Conservation (phyloP, 257 asterid species). For the Ilex asprella region DNA sequence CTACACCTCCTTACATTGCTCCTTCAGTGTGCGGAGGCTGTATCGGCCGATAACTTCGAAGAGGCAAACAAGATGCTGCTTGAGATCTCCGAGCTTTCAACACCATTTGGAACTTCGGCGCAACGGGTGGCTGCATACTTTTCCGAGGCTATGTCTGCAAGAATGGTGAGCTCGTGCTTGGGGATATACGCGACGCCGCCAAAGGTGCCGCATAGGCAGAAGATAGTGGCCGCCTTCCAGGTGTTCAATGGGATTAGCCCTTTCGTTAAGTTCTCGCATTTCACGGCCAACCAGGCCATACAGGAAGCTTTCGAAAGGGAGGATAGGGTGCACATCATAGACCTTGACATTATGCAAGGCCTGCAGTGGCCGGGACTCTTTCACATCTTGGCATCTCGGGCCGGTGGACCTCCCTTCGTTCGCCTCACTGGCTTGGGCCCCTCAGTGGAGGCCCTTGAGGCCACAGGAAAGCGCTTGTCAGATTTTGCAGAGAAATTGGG, state of each 20-base stretch:
- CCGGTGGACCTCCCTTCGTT: constrained; percentile 91
- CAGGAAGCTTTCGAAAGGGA: constrained; percentile 96
- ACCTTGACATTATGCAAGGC: constrained; percentile 97
- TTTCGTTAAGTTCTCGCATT: constrained; percentile 83
- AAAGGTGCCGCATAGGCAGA: constrained; percentile 55
- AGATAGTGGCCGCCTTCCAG: constrained; percentile 83
- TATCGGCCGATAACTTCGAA: constrained; percentile 68
- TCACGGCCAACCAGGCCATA: constrained; percentile 95
- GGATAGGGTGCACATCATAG: constrained; percentile 87
- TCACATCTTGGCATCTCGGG: constrained; percentile 80
- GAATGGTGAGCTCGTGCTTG: constrained; percentile 75
- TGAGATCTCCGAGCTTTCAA: constrained; percentile 81
- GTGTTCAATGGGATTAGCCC: constrained; percentile 95
- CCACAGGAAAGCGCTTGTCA: constrained; percentile 83
- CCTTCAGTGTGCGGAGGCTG: constrained; percentile 87
- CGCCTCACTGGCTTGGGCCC: constrained; percentile 84
- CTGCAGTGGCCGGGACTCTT: constrained; percentile 97
- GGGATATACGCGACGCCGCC: constrained; percentile 82
- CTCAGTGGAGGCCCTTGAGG: constrained; percentile 80
- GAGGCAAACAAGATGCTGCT: constrained; percentile 73
- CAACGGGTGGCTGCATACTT: constrained; percentile 98
- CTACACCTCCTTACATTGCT: constrained; percentile 72
- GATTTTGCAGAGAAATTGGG: constrained; percentile 89
- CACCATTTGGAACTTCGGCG: constrained; percentile 93
- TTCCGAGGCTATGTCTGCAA: constrained; percentile 95